phyloP scores from a whole-genome alignment of 2,329 filamentous ascomycete genomes.

The Talaromyces sp. region DNA sequence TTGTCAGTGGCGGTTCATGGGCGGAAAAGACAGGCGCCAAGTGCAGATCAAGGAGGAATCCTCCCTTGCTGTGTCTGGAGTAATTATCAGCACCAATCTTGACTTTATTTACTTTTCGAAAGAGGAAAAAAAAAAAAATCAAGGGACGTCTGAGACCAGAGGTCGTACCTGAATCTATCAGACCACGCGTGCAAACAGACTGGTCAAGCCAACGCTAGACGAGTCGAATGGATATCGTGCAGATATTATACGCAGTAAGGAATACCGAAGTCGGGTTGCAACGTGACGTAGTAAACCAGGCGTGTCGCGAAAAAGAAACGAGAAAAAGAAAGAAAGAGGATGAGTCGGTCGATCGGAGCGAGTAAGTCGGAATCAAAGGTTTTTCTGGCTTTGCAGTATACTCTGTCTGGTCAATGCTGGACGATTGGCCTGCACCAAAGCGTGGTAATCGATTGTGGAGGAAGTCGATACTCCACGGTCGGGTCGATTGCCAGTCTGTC shows the following conservation, averaged over 20 bases:
- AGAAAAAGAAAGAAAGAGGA: background rate
- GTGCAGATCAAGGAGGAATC: slow-evolving; percentile 15
- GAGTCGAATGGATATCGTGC: background rate
- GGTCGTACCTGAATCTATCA: background rate
- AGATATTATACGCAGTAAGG: background rate
- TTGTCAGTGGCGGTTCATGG: slow-evolving; percentile 11
- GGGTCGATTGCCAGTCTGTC: background rate
- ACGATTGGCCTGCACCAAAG: background rate
- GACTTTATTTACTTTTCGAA: background rate
- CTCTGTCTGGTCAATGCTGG: no score
- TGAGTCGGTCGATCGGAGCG: background rate
- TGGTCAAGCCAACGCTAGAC: background rate
- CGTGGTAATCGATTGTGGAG: background rate
- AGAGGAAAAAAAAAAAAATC: background rate
- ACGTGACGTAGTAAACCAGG: slow-evolving; percentile 2
- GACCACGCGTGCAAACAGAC: background rate
- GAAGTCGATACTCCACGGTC: background rate
- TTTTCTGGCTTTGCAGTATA: background rate
- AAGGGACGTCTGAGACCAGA: background rate
- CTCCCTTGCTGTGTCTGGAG: background rate
- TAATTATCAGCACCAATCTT: background rate
- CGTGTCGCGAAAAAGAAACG: slow-evolving; percentile 1
- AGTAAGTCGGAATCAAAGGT: background rate
- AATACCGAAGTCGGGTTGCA: background rate
- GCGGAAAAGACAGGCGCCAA: slow-evolving; percentile 16